Base-by-base conservation (phyloP, 306 rosid species). In the Notholithocarpus densiflorus region DNA sequence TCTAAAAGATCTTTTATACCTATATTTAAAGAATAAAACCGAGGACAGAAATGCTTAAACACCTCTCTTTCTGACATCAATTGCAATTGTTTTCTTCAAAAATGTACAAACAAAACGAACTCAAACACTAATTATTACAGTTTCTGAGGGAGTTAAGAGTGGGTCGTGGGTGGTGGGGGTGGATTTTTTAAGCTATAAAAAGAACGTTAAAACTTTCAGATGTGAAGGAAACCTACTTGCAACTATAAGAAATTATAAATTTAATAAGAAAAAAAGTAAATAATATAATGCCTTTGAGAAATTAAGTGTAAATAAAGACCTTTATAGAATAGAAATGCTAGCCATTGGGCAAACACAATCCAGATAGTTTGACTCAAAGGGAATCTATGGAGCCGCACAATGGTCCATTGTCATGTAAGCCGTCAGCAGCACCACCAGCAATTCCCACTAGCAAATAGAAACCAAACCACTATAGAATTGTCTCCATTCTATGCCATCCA, bases 321-420 rank as follows among this genome's bases (percentile, higher is more conserved):
- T 45, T 40, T 64, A 10, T 65, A 21, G 14, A 59, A 66, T 43
- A 62, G 32, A 68, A 48, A 43, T 80, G 84, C 64, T 53, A 56
- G 76, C 87, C 83, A 86, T 80, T 43, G 62, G 70, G 76, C 85
- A 82, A 83, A 80, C 85, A 86, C 83, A 83, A 83, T 83, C 77
- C 55, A 77, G 29, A 62, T 40, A 34, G 68, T 73, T 86, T 77
- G 89, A 86, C 84, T 32, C 11, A n/a, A 45, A 66, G 21, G n/a
- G 73, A 56, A 68, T 69, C 73, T n/a, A 31, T 31, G 60, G 68
- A 57, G 45, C 11, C 45, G 45, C 84, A 72, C 69, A 75, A 75
- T 81, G 68, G 82, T 81, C 86, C 86, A 81, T 40, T 55, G 71
- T 84, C 86, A 75, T 57, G 71, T 52, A 62, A 71, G 71, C 76